A percentile compares a stretch with the other conserved stretches of the same genome.
Conservation (phyloP, 345 rosid species). For the Rubroshorea leprosula region DNA sequence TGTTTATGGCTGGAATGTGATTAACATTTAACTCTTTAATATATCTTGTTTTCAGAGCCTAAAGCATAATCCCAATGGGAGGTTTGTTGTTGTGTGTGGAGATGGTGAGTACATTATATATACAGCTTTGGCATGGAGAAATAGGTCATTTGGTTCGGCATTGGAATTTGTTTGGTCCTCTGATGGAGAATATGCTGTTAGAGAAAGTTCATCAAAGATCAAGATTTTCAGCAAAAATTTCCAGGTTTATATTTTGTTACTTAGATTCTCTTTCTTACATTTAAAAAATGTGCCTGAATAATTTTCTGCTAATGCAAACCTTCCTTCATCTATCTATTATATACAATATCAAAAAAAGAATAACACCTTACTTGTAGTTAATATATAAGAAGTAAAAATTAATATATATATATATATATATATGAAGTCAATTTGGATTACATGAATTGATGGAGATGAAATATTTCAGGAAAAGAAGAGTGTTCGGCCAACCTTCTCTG, state of each 20-base stretch:
- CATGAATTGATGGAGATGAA: conserved; percentile 17
- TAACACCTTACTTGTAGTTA: no score
- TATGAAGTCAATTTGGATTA: conserved; percentile 7
- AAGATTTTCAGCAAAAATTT: conserved; percentile 87
- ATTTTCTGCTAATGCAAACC: neutral
- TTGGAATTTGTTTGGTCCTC: conserved; percentile 96
- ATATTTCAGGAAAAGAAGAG: conserved; percentile 81
- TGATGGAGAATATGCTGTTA: conserved; percentile 98
- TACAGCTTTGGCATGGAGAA: conserved; percentile 99
- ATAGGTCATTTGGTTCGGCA: conserved; percentile 98
- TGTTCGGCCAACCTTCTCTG: conserved; percentile 87
- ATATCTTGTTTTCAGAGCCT: conserved; percentile 51
- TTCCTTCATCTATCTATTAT: neutral
- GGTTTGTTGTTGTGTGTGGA: conserved; percentile 98
- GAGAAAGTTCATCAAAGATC: conserved; percentile 94
- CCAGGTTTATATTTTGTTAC: conserved; percentile 52
- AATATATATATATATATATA: no score
- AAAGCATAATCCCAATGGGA: conserved; percentile 97
- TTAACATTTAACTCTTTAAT: neutral
- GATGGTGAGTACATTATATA: conserved; percentile 98
- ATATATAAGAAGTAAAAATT: no score
- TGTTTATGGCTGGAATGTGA: neutral
- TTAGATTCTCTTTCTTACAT: no score
- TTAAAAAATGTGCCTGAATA: no score
- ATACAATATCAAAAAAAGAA: neutral